Evolutionary conservation across 2,329 filamentous ascomycete genomes (phyloP), one percentile per base, ranked within the genome.

Genomic region (Coniella lustricola): DNA sequence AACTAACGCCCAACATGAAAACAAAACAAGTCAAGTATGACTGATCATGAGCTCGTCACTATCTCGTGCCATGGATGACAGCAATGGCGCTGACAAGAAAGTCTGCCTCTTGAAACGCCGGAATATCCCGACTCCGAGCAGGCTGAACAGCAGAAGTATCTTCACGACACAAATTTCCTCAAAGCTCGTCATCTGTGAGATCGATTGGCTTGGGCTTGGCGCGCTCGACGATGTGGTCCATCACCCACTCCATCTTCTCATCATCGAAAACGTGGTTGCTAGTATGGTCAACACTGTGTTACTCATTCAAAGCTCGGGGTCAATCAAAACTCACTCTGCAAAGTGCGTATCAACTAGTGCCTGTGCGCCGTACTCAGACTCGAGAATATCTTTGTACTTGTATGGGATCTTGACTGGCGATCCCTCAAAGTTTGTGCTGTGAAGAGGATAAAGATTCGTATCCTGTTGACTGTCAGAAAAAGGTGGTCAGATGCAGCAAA

Each of bases 401-500:
- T 74, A 81, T 0, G 85, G 85, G 20, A 89, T 81, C 64, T 81
- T 81, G 39, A 76, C 83, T 0, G 74, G 68, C 0, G 81, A 74
- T 0, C 81, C 82, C 58, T 89, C 85, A 49, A 86, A 89, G 1
- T 70, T 74, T 1, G 81, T 85, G 51, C 81, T 75, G n/a, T 81
- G 72, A 59, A 90, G 67, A 0, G 85, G 85, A 58, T 81, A 87
- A 10, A 90, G 68, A 47, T 85, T 74, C 0, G 71, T 74, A 48
- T 77, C 73, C 69, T 75, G 25, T 36, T 3, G 45, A 37, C 44
- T 35, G 13, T 52, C n/a, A 57, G 52, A 22, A n/a, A n/a, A n/a
- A n/a, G n/a, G n/a, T n/a, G n/a, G n/a, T n/a, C n/a, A n/a, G n/a
- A n/a, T n/a, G n/a, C n/a, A n/a, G n/a, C 33, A 7, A 14, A 7